Base-by-base conservation (phyloP, 1,284 basidiomycete species). In the Malassezia vespertilionis region DNA sequence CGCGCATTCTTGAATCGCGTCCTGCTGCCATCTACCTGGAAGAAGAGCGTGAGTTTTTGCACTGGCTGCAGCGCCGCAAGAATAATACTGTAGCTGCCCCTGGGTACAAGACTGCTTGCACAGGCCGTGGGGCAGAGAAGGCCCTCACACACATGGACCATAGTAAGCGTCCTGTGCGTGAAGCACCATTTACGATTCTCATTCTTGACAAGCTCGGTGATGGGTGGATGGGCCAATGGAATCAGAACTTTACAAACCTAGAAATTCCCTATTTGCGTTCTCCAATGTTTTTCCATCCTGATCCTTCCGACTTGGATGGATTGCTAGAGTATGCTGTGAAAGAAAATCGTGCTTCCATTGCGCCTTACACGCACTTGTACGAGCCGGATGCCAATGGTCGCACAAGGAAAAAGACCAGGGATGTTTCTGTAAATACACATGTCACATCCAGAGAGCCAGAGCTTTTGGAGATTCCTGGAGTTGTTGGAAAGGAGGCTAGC, bases 231-330 rank as follows among this genome's bases (percentile, higher is more conserved):
- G 59, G 53, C 2, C 38, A 56, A 2, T 66, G 60, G 60, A 40
- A 57, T 32, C 22, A 53, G 14, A 52, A 57, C 27, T 65, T 66
- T 21, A 18, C 21, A 4, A 57, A 57, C 14, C 41, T 55, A n/a
- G 46, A 57, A 10, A 64, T 66, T 37, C 53, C 47, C 20, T 54
- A 71, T 48, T 52, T 74, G 14, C 59, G 72, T 5, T 66, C 61
- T 18, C 72, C 73, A 3, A 69, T 74, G 65, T 69, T 73, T 45
- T 74, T 73, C 40, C 72, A 74, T 46, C 53, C 60, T 6, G 57
- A 58, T 24, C 70, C 72, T 1, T 56, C 66, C 5, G 72, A 72
- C 31, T 59, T 63, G 15, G 70, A 72, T 34, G 58, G 61, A 2
- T 53, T 73, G 10, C 55, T 72, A 3, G 63, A 63, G 7, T 72